Percentiles rank a stretch among this genome's conserved stretches.
Conservation (phyloP, 768 basidiomycete species). For the Boletus vinaceobasis region DNA sequence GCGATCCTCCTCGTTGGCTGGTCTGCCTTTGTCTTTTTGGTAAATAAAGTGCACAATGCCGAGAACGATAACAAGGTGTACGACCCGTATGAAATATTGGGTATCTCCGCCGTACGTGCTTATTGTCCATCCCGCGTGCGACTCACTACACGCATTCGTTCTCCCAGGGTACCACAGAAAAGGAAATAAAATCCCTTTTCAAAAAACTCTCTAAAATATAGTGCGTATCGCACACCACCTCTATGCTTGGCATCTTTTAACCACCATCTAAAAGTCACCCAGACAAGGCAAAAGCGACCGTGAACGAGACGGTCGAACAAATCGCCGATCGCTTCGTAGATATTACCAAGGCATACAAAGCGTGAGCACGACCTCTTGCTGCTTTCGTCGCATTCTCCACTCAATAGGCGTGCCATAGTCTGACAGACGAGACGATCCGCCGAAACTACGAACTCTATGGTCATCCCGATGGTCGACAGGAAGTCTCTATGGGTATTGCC, state of each 20-base stretch:
- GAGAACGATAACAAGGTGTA: slow-evolving; percentile 71
- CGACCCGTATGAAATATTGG: slow-evolving; percentile 93
- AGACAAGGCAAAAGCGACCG: slow-evolving; percentile 85
- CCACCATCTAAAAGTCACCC: slow-evolving; percentile 65
- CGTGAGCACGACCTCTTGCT: slow-evolving; percentile 44
- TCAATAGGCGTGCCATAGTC: slow-evolving; percentile 36
- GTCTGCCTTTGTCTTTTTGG: slow-evolving; percentile 63
- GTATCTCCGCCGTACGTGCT: slow-evolving; percentile 50
- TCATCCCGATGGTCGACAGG: slow-evolving; percentile 96
- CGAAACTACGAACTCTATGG: slow-evolving; percentile 87
- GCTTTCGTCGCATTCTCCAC: neutral
- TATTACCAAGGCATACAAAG: slow-evolving; percentile 96
- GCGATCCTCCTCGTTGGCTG: slow-evolving; percentile 68
- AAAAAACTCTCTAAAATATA: slow-evolving; percentile 87
- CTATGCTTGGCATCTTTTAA: neutral
- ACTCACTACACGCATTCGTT: neutral
- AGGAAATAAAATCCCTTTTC: slow-evolving; percentile 94
- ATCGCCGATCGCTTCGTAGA: slow-evolving; percentile 87
- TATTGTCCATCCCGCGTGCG: neutral
- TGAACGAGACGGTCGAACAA: slow-evolving; percentile 81
- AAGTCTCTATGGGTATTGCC: slow-evolving; percentile 91
- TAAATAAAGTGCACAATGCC: slow-evolving; percentile 56
- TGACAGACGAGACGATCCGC: slow-evolving; percentile 91
- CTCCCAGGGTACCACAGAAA: slow-evolving; percentile 63
- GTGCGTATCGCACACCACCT: slow-evolving; percentile 38